Evolutionary conservation across 2,329 filamentous ascomycete species (phyloP).

Genomic region (Grosmannia clavigera): DNA sequence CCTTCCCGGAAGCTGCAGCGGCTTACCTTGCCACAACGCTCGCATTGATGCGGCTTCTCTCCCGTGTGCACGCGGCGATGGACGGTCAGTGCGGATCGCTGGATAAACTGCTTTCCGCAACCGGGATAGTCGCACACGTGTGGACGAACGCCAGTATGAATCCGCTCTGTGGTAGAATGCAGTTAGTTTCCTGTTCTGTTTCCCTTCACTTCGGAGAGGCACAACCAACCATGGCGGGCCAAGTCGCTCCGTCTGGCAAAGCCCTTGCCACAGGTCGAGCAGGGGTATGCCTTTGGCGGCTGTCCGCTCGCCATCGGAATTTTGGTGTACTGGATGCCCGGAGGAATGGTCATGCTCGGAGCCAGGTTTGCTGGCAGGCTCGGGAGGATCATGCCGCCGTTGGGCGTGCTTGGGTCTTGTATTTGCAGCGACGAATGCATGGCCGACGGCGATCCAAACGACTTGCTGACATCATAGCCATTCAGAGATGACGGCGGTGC

Average conservation of each 20-base stretch:
- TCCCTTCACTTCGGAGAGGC: background rate
- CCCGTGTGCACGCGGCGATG: constrained; percentile 93
- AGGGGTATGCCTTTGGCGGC: constrained; percentile 61
- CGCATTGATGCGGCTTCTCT: constrained; percentile 97
- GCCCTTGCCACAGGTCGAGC: constrained; percentile 77
- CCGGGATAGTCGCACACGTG: constrained; percentile 83
- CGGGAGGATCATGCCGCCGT: constrained; percentile 28
- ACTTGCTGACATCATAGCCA: constrained; percentile 27
- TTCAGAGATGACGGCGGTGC: constrained; percentile 27
- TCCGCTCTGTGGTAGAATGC: constrained; percentile 54
- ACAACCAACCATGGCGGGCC: constrained; percentile 71
- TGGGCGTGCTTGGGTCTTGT: constrained; percentile 24
- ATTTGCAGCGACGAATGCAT: constrained; percentile 39
- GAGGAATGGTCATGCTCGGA: constrained; percentile 13
- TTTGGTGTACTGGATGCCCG: constrained; percentile 15
- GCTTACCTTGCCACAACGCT: constrained; percentile 85
- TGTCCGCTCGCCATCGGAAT: constrained; percentile 10
- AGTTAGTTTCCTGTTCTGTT: background rate
- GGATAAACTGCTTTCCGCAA: constrained; percentile 95
- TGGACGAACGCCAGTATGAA: constrained; percentile 81
- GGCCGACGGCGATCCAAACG: constrained; percentile 37
- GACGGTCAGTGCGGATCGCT: constrained; percentile 88
- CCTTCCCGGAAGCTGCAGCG: background rate
- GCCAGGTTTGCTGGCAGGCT: constrained; percentile 24
- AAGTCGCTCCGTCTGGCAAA: constrained; percentile 92